These are phyloP conservation scores for Olyra latifolia DNA, from an alignment of 176 grass and related monocot species.

Conservation along the genomic window DNA sequence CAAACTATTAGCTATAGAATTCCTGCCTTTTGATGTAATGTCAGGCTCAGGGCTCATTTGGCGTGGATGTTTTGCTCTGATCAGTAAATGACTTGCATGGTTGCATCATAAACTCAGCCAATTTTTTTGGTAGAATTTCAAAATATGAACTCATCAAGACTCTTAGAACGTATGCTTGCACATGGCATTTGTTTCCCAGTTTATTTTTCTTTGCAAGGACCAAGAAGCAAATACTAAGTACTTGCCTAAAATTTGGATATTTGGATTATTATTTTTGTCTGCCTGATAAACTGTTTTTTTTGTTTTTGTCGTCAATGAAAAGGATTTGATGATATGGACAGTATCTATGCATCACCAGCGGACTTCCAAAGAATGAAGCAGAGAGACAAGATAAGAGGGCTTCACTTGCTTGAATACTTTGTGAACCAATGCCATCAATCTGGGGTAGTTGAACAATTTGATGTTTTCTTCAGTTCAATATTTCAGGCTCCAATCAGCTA, in stretches of 20 bases:
- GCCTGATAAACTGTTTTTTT: slow-evolving; percentile 2
- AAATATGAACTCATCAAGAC: background rate
- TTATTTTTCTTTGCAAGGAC: background rate
- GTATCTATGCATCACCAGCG: slow-evolving; percentile 81
- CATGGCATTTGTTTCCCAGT: background rate
- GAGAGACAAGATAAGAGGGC: slow-evolving; percentile 82
- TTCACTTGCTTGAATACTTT: slow-evolving; percentile 93
- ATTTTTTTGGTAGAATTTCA: background rate
- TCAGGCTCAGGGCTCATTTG: background rate
- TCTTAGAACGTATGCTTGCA: background rate
- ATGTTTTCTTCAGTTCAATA: slow-evolving; percentile 36
- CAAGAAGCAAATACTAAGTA: background rate
- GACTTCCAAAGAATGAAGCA: slow-evolving; percentile 77
- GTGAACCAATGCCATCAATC: slow-evolving; percentile 76
- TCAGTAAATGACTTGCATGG: slow-evolving; percentile 17
- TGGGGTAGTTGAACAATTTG: slow-evolving; percentile 57
- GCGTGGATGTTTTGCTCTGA: background rate
- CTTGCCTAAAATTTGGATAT: slow-evolving; percentile 4
- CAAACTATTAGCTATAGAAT: background rate
- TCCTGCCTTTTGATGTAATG: background rate
- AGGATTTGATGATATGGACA: slow-evolving; percentile 98
- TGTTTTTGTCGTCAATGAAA: slow-evolving; percentile 34
- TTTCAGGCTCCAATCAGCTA: background rate
- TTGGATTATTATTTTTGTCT: slow-evolving; percentile 13
- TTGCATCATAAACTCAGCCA: background rate